phyloP scores from a whole-genome alignment of 768 basidiomycete genomes.

The Glaciozyma antarctica region DNA sequence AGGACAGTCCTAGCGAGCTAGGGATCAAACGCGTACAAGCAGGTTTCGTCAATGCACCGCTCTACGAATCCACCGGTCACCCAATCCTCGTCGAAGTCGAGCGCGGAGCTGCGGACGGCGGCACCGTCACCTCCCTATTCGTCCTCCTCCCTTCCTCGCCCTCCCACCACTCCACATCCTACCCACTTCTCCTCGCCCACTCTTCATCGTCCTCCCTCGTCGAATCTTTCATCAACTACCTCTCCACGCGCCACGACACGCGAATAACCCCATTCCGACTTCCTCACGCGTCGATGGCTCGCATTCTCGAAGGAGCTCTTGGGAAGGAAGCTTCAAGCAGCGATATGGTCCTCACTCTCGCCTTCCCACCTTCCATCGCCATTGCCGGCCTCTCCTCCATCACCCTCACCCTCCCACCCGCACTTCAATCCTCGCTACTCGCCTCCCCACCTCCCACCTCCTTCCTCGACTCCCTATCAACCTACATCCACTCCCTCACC shows the following conservation, averaged over 20 bases:
- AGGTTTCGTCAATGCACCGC: not conserved
- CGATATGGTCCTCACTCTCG: not conserved
- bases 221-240: not conserved
- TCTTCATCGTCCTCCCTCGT: not conserved
- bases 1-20: not conserved
- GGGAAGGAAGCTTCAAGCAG: not conserved
- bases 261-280: not conserved
- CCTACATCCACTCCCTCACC: not conserved
- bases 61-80: not conserved
- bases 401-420: constrained; percentile 5
- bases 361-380: constrained; percentile 1
- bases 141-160: not conserved
- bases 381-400: constrained; percentile 3
- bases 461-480: constrained; percentile 1
- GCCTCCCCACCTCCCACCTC: not conserved
- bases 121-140: constrained; percentile 5
- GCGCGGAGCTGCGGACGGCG: not conserved
- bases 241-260: constrained; percentile 7
- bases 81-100: not conserved
- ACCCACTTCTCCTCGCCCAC: no score
- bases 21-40: constrained; percentile 4
- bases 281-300: constrained; percentile 49
- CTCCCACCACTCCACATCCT: no score
- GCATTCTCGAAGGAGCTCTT: constrained; percentile 41
- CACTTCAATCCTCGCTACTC: not conserved